A percentile compares a stretch with the other conserved stretches of the same genome.
Conservation (phyloP, 768 basidiomycete species). For the Kwoniella dendrophila region DNA sequence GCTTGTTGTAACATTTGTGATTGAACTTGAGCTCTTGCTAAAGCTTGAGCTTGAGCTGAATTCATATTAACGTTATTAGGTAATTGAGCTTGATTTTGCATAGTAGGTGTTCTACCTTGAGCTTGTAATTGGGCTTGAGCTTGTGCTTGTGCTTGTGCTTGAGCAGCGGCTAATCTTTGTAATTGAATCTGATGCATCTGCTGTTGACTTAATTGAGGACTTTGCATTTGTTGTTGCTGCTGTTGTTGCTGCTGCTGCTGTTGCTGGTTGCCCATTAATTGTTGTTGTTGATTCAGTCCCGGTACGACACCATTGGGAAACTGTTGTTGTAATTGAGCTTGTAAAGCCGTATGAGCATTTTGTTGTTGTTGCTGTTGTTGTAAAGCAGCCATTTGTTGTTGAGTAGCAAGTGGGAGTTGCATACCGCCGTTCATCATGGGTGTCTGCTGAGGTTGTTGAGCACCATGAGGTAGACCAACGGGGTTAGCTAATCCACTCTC, state of each 20-base stretch:
- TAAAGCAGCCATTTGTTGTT: slow-evolving; percentile 34
- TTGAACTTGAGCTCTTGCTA: slow-evolving; percentile 30
- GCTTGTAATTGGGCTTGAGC: slow-evolving; percentile 20
- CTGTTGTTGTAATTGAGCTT: slow-evolving; percentile 28
- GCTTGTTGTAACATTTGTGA: slow-evolving; percentile 28
- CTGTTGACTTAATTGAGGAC: slow-evolving; percentile 20
- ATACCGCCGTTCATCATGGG: slow-evolving; percentile 31
- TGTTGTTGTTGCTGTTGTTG: slow-evolving; percentile 39
- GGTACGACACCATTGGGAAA: slow-evolving; percentile 16
- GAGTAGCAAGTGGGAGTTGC: slow-evolving; percentile 30
- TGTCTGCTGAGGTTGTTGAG: slow-evolving; percentile 20
- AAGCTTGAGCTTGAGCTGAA: slow-evolving; percentile 8
- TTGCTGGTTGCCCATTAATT: slow-evolving; percentile 2
- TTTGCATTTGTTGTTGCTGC: slow-evolving; percentile 22
- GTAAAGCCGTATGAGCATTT: slow-evolving; percentile 14
- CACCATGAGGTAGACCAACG: slow-evolving; percentile 17
- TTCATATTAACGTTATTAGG: slow-evolving; percentile 9
- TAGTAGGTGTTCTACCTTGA: slow-evolving; percentile 16
- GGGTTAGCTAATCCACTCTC: slow-evolving; percentile 27
- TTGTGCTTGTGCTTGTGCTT: slow-evolving; percentile 28
- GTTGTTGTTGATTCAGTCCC: slow-evolving; percentile 10
- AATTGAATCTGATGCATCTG: slow-evolving; percentile 26
- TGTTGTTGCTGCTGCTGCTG: slow-evolving; percentile 5
- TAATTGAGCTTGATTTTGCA: slow-evolving; percentile 19
- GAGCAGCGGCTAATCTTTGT: slow-evolving; percentile 28